Percentiles rank a stretch among this genome's conserved stretches.
phyloP scores from a whole-genome alignment of 495 filamentous ascomycete genomes.

The Antarctomyces pellizariae region DNA sequence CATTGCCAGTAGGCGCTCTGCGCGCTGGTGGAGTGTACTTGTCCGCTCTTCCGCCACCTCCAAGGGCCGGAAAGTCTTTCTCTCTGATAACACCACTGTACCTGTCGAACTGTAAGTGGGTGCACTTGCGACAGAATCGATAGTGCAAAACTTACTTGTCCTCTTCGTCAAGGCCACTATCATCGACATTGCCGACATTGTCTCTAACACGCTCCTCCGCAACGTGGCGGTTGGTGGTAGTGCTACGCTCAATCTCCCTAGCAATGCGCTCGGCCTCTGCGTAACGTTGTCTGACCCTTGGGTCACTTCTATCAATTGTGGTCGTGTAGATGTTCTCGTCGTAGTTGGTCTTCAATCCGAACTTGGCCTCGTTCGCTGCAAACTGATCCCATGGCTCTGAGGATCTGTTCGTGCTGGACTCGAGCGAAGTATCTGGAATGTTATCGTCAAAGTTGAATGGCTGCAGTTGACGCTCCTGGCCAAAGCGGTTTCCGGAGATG shows the following conservation, averaged over 20 bases:
- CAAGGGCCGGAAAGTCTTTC: conserved; percentile 42
- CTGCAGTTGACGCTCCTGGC: conserved; percentile 56
- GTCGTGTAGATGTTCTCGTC: conserved; percentile 93
- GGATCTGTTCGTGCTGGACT: conserved; percentile 19
- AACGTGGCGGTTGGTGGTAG: conserved; percentile 50
- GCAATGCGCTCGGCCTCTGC: conserved; percentile 66
- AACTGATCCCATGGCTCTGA: conserved; percentile 74
- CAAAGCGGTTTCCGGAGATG: conserved; percentile 49
- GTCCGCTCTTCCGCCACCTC: conserved; percentile 25
- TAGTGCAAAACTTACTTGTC: conserved; percentile 41
- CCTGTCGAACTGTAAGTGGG: conserved; percentile 22
- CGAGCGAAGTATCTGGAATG: conserved; percentile 42
- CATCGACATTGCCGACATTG: conserved; percentile 27
- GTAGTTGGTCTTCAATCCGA: conserved; percentile 69
- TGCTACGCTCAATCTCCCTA: conserved; percentile 61
- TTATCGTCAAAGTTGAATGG: conserved; percentile 32
- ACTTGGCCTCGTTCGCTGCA: conserved; percentile 63
- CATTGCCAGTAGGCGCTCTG: conserved; percentile 47
- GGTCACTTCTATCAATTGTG: conserved; percentile 56
- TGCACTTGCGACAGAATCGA: background rate
- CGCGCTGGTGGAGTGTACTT: conserved; percentile 80
- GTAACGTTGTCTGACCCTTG: conserved; percentile 50
- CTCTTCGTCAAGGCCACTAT: conserved; percentile 55
- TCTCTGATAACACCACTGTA: conserved; percentile 81
- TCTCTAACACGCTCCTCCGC: conserved; percentile 70